These are phyloP conservation scores for Rosa multiflora DNA, from an alignment of 306 rosid species.

Conservation along the genomic window DNA sequence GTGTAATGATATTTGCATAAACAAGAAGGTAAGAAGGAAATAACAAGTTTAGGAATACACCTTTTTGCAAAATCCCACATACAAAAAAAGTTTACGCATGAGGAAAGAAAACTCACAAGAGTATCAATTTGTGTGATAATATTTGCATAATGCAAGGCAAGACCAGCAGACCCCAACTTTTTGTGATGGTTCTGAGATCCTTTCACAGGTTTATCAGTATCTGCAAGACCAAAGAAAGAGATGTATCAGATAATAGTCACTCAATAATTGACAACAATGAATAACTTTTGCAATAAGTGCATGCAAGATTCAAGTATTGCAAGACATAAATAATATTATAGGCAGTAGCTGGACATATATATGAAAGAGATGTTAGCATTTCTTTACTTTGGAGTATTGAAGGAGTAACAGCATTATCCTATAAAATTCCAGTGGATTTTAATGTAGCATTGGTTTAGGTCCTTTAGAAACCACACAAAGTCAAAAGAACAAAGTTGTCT, in stretches of 20 bases:
- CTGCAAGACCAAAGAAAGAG: conserved; percentile 45
- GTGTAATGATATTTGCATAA: background rate
- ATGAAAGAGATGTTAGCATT: background rate
- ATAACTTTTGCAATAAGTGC: background rate
- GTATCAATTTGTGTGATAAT: conserved; percentile 89
- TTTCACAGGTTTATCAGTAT: conserved; percentile 48
- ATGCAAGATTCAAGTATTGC: background rate
- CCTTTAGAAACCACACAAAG: background rate
- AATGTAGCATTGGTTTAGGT: background rate
- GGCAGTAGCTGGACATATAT: background rate
- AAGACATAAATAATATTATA: background rate
- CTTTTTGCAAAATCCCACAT: background rate
- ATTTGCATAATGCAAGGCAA: conserved; percentile 94
- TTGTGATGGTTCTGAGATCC: conserved; percentile 57
- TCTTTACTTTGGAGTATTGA: background rate
- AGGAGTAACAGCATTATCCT: background rate
- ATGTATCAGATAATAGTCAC: conserved; percentile 1
- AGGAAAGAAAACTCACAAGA: conserved; percentile 58
- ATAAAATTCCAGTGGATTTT: background rate
- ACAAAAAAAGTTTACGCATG: background rate
- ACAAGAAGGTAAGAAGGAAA: background rate
- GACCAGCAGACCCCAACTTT: conserved; percentile 93
- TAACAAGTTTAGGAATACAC: background rate
- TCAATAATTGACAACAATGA: background rate
- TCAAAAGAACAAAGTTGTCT: background rate